These are phyloP conservation scores for Arctium lappa DNA, from an alignment of 129 eudicot genomes.

Conservation along the genomic window DNA sequence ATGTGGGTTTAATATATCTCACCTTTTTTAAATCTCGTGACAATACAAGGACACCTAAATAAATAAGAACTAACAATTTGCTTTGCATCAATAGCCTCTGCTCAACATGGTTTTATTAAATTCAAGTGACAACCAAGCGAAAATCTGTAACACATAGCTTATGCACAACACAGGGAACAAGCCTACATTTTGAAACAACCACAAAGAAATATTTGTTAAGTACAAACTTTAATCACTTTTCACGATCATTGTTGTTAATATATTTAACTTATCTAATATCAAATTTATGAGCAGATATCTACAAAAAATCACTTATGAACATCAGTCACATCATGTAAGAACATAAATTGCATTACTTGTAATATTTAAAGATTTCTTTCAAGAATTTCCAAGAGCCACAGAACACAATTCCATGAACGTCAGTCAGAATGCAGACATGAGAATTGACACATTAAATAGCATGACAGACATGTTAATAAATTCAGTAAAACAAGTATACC, in stretches of 20 bases:
- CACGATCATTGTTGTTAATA: neutral
- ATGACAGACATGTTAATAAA: neutral
- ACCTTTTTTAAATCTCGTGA: too few species aligned
- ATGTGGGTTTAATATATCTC: neutral
- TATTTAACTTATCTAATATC: neutral
- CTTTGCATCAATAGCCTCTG: neutral
- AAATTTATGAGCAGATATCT: neutral
- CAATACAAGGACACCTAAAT: neutral
- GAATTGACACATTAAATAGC: neutral
- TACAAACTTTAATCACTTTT: neutral
- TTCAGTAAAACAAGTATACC: constrained; percentile 34
- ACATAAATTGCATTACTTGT: neutral
- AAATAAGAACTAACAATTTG: neutral
- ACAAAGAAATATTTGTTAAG: neutral
- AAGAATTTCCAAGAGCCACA: neutral
- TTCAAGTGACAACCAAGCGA: neutral
- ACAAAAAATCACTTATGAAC: neutral
- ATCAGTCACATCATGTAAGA: neutral
- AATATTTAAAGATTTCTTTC: neutral
- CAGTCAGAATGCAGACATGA: neutral
- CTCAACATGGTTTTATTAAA: neutral
- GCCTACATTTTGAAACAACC: neutral
- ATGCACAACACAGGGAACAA: constrained; percentile 3
- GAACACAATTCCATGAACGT: neutral
- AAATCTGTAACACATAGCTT: neutral